Evolutionary conservation across 2,329 filamentous ascomycete species (phyloP).

Genomic region (Madurella fahalii): DNA sequence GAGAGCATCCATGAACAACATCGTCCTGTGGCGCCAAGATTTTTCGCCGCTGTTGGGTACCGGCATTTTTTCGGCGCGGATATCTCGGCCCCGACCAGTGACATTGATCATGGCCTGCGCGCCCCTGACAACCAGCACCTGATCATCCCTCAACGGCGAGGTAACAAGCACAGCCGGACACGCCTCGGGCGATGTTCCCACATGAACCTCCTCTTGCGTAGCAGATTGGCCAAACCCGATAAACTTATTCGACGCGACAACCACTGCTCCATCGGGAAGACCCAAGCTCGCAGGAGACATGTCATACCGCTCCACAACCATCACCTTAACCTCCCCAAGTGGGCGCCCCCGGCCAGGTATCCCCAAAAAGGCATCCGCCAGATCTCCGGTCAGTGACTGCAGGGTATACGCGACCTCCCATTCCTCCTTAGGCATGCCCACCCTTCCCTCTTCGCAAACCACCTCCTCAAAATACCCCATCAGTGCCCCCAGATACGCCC

Average conservation of each 20-base stretch:
- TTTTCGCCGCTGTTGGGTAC: background rate
- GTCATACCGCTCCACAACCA: constrained; percentile 25
- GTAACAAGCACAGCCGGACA: constrained; percentile 35
- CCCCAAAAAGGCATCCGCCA: background rate
- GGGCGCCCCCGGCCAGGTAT: background rate
- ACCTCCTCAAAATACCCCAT: constrained; percentile 29
- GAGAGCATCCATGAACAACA: constrained; percentile 37
- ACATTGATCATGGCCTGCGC: constrained; percentile 31
- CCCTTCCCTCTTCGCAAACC: constrained; percentile 9
- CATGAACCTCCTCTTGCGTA: constrained; percentile 36
- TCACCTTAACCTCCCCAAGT: constrained; percentile 17
- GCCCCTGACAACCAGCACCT: constrained; percentile 28
- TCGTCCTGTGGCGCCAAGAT: constrained; percentile 25
- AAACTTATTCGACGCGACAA: constrained; percentile 34
- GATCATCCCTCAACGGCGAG: constrained; percentile 27
- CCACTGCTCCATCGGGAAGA: constrained; percentile 26
- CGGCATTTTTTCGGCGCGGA: constrained; percentile 17
- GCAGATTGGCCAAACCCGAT: constrained; percentile 36
- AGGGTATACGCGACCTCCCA: constrained; percentile 26
- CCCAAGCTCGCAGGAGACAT: constrained; percentile 25
- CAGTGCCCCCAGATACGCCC: constrained; percentile 31
- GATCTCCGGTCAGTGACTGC: background rate
- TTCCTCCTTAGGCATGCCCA: background rate
- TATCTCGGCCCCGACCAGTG: constrained; percentile 29
- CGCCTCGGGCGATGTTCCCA: constrained; percentile 33